Conservation (phyloP, 1,284 basidiomycete species). For the Apiotrichum sp. region DNA sequence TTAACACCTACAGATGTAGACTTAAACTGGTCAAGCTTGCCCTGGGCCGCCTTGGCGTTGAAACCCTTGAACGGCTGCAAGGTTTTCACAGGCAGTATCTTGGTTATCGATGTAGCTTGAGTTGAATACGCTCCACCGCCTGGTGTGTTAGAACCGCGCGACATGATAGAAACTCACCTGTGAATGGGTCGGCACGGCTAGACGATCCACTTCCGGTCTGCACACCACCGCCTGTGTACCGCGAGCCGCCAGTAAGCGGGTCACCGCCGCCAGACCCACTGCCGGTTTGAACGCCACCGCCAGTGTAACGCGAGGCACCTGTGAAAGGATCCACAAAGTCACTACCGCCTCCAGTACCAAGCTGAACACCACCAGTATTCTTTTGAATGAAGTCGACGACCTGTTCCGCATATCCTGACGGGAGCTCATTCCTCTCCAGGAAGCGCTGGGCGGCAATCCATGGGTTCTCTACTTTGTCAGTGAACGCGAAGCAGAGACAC, state of each 20-base stretch:
- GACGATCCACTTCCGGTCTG: not conserved
- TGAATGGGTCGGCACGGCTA: slow-evolving; percentile 10
- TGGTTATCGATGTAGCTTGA: slow-evolving; percentile 36
- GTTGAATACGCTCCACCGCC: slow-evolving; percentile 31
- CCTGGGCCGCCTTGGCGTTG: slow-evolving; percentile 78
- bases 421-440: slow-evolving; percentile 75
- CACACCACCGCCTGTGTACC: slow-evolving; percentile 19
- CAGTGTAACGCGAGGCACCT: slow-evolving; percentile 58
- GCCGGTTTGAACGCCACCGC: slow-evolving; percentile 19
- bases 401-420: slow-evolving; percentile 76
- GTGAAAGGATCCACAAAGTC: slow-evolving; percentile 88
- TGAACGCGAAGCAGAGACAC: slow-evolving; percentile 17
- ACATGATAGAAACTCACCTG: not conserved
- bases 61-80: slow-evolving; percentile 75
- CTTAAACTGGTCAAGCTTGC: slow-evolving; percentile 72
- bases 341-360: slow-evolving; percentile 52
- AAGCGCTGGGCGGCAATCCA: slow-evolving; percentile 86
- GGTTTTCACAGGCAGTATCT: slow-evolving; percentile 48
- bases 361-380: slow-evolving; percentile 68
- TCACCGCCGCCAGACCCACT: slow-evolving; percentile 19
- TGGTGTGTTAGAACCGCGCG: slow-evolving; percentile 9
- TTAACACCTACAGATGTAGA: slow-evolving; percentile 25
- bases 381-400: slow-evolving; percentile 91
- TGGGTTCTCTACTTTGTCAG: slow-evolving; percentile 67
- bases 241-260: slow-evolving; percentile 34